phyloP scores from a whole-genome alignment of 306 rosid genomes.

The Canavalia gladiata region DNA sequence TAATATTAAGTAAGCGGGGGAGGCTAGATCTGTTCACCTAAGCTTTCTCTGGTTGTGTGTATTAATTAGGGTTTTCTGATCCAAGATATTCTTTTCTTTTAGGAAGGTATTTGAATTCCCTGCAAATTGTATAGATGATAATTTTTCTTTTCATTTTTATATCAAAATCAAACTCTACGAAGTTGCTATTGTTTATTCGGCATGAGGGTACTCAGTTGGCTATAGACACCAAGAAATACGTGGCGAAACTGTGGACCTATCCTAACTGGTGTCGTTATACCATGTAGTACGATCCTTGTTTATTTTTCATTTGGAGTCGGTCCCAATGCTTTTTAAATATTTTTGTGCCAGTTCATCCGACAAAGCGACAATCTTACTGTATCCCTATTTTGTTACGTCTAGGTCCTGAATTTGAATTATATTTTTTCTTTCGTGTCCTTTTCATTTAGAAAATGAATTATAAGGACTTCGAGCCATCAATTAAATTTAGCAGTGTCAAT shows the following conservation, averaged over 20 bases:
- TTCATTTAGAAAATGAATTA: constrained; percentile 2
- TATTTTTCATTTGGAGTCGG: not conserved
- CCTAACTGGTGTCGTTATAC: not conserved
- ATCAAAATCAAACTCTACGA: not conserved
- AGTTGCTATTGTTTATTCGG: not conserved
- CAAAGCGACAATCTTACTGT: not conserved
- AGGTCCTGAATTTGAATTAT: not conserved
- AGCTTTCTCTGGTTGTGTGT: not conserved
- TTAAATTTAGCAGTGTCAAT: not conserved
- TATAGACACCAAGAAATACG: not conserved
- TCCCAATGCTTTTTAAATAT: constrained; percentile 30
- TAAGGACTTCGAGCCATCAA: constrained; percentile 18
- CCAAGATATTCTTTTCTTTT: constrained; percentile 1
- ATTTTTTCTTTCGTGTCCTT: constrained; percentile 7
- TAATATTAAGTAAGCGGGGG: constrained; percentile 5
- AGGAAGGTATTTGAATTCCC: not conserved
- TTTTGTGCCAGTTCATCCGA: not conserved
- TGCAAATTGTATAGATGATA: not conserved
- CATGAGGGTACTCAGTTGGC: constrained; percentile 10
- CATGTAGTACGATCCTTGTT: not conserved
- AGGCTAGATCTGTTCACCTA: constrained; percentile 45
- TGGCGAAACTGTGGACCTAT: constrained; percentile 3
- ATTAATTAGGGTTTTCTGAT: not conserved
- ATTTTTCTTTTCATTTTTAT: not conserved
- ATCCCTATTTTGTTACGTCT: not conserved